Evolutionary conservation across 2,329 filamentous ascomycete genomes (phyloP).

Genomic region (Fusarium protoensiforme): DNA sequence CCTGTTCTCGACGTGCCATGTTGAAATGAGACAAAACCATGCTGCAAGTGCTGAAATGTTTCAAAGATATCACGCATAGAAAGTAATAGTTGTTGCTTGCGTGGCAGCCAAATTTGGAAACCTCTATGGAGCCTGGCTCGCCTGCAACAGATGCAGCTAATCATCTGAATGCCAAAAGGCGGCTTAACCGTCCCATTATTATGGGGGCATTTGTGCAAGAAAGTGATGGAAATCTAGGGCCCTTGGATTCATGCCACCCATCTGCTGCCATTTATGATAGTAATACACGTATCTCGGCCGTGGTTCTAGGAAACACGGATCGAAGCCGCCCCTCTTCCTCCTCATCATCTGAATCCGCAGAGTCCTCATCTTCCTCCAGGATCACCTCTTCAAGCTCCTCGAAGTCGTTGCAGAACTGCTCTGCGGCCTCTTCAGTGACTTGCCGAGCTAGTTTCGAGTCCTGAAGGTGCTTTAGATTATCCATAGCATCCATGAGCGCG

Average conservation of each 20-base stretch:
- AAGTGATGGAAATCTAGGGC: background rate
- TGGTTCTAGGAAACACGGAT: conserved; percentile 66
- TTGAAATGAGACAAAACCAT: background rate
- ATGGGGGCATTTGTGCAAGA: background rate
- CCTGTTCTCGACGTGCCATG: background rate
- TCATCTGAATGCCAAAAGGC: background rate
- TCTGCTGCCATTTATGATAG: conserved; percentile 55
- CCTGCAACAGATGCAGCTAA: background rate
- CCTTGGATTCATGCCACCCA: background rate
- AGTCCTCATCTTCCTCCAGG: conserved; percentile 56
- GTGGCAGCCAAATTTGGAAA: background rate
- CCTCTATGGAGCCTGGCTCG: background rate
- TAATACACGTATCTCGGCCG: conserved; percentile 69
- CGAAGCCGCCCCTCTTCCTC: conserved; percentile 30
- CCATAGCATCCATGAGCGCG: conserved; percentile 90
- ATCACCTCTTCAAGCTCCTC: conserved; percentile 67
- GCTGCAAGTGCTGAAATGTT: background rate
- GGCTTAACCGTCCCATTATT: background rate
- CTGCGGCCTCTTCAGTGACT: conserved; percentile 85
- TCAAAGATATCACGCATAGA: background rate
- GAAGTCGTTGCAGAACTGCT: conserved; percentile 87
- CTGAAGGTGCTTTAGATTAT: conserved; percentile 79
- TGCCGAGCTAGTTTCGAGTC: conserved; percentile 77
- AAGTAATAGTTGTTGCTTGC: background rate
- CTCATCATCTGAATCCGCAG: conserved; percentile 36